Evolutionary conservation across 306 rosid species (phyloP).

Genomic region (Castanospermum australe): DNA sequence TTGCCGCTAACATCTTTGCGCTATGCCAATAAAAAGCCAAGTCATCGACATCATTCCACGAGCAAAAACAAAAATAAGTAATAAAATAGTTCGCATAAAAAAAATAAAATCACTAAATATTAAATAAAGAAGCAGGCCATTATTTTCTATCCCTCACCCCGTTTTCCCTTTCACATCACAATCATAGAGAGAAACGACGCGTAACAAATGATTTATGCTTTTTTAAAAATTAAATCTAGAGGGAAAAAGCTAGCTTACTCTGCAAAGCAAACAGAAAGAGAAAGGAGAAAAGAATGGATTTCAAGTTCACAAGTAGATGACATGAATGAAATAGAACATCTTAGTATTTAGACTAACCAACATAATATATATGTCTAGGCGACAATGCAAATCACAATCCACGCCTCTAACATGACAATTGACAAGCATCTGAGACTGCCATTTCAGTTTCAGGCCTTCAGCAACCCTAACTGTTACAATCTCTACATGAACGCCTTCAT

Average conservation of each 20-base stretch:
- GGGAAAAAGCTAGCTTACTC: background rate
- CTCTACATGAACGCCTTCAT: background rate
- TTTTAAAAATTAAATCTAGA: background rate
- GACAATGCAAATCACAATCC: slow-evolving; percentile 6
- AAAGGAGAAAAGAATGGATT: background rate
- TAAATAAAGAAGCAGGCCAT: background rate
- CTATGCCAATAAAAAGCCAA: no score
- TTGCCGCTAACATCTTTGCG: background rate
- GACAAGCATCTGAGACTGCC: slow-evolving; percentile 1
- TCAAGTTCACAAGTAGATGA: background rate
- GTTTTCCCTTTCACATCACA: no score
- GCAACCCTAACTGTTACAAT: background rate
- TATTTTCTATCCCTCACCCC: no score
- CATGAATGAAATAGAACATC: slow-evolving; percentile 24
- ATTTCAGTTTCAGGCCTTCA: slow-evolving; percentile 14
- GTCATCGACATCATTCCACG: no score
- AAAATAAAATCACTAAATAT: background rate
- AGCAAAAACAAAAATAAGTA: background rate
- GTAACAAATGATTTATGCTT: background rate
- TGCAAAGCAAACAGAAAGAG: background rate
- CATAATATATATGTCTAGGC: background rate
- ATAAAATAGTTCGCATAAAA: background rate
- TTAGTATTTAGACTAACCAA: slow-evolving; percentile 20
- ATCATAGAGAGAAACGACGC: background rate
- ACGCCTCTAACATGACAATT: background rate